Conservation (phyloP, 2,329 filamentous ascomycete species). For the Amphichorda felina region DNA sequence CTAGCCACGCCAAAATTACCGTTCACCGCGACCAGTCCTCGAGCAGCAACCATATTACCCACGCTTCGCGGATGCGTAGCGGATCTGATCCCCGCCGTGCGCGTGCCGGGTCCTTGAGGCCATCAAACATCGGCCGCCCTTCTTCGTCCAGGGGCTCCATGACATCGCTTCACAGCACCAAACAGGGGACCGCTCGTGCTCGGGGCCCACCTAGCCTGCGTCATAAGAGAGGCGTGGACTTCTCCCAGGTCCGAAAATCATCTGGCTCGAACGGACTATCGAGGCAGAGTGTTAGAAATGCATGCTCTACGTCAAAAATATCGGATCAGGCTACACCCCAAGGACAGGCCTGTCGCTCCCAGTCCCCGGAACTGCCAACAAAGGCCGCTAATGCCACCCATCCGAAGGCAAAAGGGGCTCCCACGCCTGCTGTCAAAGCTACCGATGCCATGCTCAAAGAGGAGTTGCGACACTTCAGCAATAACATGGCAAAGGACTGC, state of each 20-base stretch:
- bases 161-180: slow-evolving; percentile 35
- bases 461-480: slow-evolving; percentile 73
- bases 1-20: slow-evolving; percentile 54
- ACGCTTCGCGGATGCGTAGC: slow-evolving; percentile 20
- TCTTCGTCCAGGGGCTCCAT: slow-evolving; percentile 29
- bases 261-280: slow-evolving; percentile 15
- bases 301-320: too few relatives aligned
- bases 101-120: slow-evolving; percentile 14
- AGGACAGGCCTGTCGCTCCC: slow-evolving; percentile 7
- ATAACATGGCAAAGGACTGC: slow-evolving; percentile 77
- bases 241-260: slow-evolving; percentile 34
- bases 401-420: slow-evolving; percentile 12
- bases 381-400: slow-evolving; percentile 11
- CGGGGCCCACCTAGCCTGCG: slow-evolving; percentile 29
- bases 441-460: slow-evolving; percentile 39
- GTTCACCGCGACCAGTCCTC: slow-evolving; percentile 43
- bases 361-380: slow-evolving; percentile 16
- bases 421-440: not conserved
- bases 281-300: not conserved
- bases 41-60: slow-evolving; percentile 11
- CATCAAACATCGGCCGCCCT: slow-evolving; percentile 15
- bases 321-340: not conserved
- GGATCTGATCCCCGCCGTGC: slow-evolving; percentile 20
- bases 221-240: slow-evolving; percentile 42
- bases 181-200: slow-evolving; percentile 27